Evolutionary conservation across 108 stramenopile species (phyloP), one percentile per base, ranked within the genome.

Genomic region (Aurantiochytrium sp.): DNA sequence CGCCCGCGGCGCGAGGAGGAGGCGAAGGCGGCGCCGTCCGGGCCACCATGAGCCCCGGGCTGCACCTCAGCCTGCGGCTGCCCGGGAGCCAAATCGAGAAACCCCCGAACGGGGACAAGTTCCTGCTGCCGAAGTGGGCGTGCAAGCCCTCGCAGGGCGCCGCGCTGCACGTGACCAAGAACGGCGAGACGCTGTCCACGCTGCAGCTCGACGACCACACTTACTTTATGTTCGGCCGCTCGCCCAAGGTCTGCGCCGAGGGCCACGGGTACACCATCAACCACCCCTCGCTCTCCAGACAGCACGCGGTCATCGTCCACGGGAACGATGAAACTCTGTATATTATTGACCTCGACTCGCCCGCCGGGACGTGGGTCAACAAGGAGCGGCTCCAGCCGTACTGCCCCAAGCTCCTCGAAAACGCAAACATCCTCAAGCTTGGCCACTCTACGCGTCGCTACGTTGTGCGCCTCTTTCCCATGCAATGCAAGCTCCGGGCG

Each of bases 301-400:
- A 83, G 76, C 76, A 83, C 51, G 76, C 76, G 10, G 76, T 83
- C n/a, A 83, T 83, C 51, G 76, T 83, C 12, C 76, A 83, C 76
- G 76, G 76, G 8, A 28, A 23, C 25, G 51, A 83, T 28, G 76
- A 83, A 47, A 53, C 76, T 25, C 76, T 83, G 45, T 83, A 83
- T 35, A 47, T 83, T 47, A 83, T 83, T 83, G 76, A 83, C 49
- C 51, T 83, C 49, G 76, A 83, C 51, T 21, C 76, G 6, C n/a
- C 45, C 6, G 49, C 45, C n/a, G 76, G 76, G 25, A 83, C 76
- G 10, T 83, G 51, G 49, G 76, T 83, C 76, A 83, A 83, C 76
- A 47, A 83, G 28, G 51, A 47, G 23, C 19, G 76, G 6, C 76
- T 83, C 51, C 6, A 83, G 76, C 76, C 76, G 19, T 83, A 83